phyloP scores from a whole-genome alignment of 2,329 filamentous ascomycete species.

The Fusarium sp. region DNA sequence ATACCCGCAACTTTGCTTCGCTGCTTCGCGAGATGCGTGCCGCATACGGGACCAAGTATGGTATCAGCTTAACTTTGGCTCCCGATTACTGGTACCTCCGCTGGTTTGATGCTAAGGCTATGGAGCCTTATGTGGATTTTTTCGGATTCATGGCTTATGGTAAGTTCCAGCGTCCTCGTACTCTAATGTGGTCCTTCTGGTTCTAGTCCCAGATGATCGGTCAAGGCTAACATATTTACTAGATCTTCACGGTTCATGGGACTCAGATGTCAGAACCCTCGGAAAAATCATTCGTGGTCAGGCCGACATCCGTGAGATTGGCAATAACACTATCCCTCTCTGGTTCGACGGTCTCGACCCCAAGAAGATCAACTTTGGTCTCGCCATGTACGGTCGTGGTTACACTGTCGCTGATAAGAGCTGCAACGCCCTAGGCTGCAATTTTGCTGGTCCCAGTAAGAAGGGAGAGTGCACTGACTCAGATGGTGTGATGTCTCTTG shows the following conservation, averaged over 20 bases:
- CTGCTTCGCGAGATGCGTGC: slow-evolving; percentile 56
- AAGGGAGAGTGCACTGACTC: slow-evolving; percentile 50
- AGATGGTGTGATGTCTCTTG: slow-evolving; percentile 51
- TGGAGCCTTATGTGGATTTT: slow-evolving; percentile 58
- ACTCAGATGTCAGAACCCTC: slow-evolving; percentile 52
- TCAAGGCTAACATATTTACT: neutral
- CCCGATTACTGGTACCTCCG: slow-evolving; percentile 58
- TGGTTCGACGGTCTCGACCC: slow-evolving; percentile 60
- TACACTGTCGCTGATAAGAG: slow-evolving; percentile 55
- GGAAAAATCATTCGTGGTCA: slow-evolving; percentile 56
- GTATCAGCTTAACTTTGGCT: slow-evolving; percentile 58
- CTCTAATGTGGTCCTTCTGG: no score
- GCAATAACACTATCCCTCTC: slow-evolving; percentile 54
- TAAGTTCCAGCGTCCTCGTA: neutral
- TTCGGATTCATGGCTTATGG: slow-evolving; percentile 59
- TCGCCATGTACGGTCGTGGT: slow-evolving; percentile 64
- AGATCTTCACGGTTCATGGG: slow-evolving; percentile 61
- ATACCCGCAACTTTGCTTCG: slow-evolving; percentile 56
- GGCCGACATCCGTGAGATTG: slow-evolving; percentile 61
- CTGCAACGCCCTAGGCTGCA: slow-evolving; percentile 50
- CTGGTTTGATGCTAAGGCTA: slow-evolving; percentile 55
- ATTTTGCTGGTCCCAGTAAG: slow-evolving; percentile 46
- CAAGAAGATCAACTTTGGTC: slow-evolving; percentile 62
- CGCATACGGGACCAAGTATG: slow-evolving; percentile 53
- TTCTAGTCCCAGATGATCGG: no score